Conservation (phyloP, 805 yeast species). For the Candida morakotiae region DNA sequence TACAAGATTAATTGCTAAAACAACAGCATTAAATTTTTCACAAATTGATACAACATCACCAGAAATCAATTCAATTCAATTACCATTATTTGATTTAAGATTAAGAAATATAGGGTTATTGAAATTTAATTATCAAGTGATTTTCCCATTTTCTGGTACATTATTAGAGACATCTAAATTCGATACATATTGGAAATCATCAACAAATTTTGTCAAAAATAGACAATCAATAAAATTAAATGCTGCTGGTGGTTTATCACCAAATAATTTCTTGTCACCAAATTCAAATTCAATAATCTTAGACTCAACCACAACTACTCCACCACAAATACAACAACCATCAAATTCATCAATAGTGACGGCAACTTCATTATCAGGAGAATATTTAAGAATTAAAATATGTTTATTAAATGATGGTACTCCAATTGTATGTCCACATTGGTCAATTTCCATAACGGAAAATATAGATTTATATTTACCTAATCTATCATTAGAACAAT, state of each 20-base stretch:
- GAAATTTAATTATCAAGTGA: conserved; percentile 72
- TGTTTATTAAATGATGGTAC: conserved; percentile 79
- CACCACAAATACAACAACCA: conserved; percentile 14
- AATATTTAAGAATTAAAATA: conserved; percentile 65
- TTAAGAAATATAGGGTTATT: conserved; percentile 79
- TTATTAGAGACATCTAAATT: conserved; percentile 87
- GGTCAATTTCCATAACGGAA: conserved; percentile 49
- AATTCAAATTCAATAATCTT: conserved; percentile 4
- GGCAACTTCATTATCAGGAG: conserved; percentile 84
- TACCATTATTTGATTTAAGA: conserved; percentile 81
- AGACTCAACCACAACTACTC: not conserved
- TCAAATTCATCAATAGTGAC: conserved; percentile 68
- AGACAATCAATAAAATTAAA: conserved; percentile 24
- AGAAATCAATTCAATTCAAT: conserved; percentile 36
- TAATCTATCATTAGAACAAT: conserved; percentile 49
- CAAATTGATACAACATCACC: conserved; percentile 38
- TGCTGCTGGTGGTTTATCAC: conserved; percentile 39
- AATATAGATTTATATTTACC: conserved; percentile 58
- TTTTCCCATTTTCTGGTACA: conserved; percentile 81
- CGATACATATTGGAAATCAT: conserved; percentile 92
- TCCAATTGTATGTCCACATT: conserved; percentile 73
- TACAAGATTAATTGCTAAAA: conserved; percentile 83
- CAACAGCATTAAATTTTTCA: conserved; percentile 66
- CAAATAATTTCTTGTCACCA: conserved; percentile 38
- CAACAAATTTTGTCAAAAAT: conserved; percentile 55